Evolutionary conservation across 2,329 filamentous ascomycete species (phyloP).

Genomic region (Aspergillus texensis): DNA sequence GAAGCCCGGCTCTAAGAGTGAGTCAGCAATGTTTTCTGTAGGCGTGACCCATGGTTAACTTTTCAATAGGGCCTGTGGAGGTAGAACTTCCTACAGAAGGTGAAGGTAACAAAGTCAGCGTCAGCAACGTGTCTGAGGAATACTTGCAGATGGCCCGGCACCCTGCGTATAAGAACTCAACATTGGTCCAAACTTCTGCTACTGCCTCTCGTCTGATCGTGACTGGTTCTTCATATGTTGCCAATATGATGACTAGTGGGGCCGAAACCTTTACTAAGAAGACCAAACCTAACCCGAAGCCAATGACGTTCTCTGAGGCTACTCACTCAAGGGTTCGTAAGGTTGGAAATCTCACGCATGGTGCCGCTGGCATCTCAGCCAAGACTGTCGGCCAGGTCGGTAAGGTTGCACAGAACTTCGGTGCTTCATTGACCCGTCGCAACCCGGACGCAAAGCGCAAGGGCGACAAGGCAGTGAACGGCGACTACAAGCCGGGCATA

Average conservation of each 20-base stretch:
- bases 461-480: conserved; percentile 70
- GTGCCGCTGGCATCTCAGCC: conserved; percentile 76
- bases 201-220: conserved; percentile 90
- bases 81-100: conserved; percentile 51
- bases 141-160: conserved; percentile 79
- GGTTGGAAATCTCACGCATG: conserved; percentile 81
- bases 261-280: conserved; percentile 81
- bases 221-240: conserved; percentile 78
- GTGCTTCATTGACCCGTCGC: conserved; percentile 71
- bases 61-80: conserved; percentile 48
- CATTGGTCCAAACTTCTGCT: conserved; percentile 82
- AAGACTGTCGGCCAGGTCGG: conserved; percentile 85
- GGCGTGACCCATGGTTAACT: conserved; percentile 11
- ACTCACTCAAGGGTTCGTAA: conserved; percentile 85
- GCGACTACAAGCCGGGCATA: conserved; percentile 82
- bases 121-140: conserved; percentile 53
- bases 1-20: conserved; percentile 89
- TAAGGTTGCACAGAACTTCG: conserved; percentile 85
- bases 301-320: conserved; percentile 82
- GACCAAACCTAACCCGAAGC: conserved; percentile 75
- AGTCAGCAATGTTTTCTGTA: conserved; percentile 23
- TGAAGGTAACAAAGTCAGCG: conserved; percentile 49
- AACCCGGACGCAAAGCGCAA: conserved; percentile 57
- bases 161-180: conserved; percentile 87
- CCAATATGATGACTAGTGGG: conserved; percentile 73